Evolutionary conservation across 1,139 yeast species (phyloP), one percentile per base, ranked within the genome.

Genomic region (Entelexis paramagnoliae): DNA sequence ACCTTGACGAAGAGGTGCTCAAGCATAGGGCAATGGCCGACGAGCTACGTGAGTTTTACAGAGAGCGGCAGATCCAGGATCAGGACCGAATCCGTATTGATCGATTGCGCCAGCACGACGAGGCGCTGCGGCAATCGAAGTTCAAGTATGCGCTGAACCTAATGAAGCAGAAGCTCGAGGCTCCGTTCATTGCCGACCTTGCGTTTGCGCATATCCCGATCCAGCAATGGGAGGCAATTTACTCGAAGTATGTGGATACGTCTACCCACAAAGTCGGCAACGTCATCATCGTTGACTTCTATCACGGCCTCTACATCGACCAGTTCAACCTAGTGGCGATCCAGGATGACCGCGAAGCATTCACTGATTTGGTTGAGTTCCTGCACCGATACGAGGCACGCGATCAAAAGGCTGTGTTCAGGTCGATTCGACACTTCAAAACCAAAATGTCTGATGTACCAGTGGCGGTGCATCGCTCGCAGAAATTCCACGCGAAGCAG

Each of bases 161-260:
- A 29, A 52, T 51, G 52, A 48, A 38, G 28, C 54, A 56, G 34
- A 52, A 51, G 17, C 43, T 59, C 24, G 51, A 55, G 7, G 53
- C 52, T 3, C 60, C 58, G 1, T 41, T 57, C 33, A 40, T 34
- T 16, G 51, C 52, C 19, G 53, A 55, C 41, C 32, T 56, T n/a
- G 50, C 59, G 17, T 56, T 56, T 19, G 59, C 59, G 1, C 55
- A 52, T 43, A 50, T 58, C 20, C 35, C 58, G 19, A 28, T 35
- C 14, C 47, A 33, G 13, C 43, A 43, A 17, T 56, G 58, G 57
- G 38, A 38, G 13, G 22, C 29, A 8, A 30, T 45, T 20, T 59
- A 57, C 42, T 46, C 51, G 4, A 38, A 49, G n/a, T 49, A 49
- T 40, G 2, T 59, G 5, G 55, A 48, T 20, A 35, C 43, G 1